A percentile compares a stretch with the other conserved stretches of the same genome.
These are phyloP conservation scores for Dovyalis caffra DNA, from an alignment of 345 rosid species.

Conservation along the genomic window DNA sequence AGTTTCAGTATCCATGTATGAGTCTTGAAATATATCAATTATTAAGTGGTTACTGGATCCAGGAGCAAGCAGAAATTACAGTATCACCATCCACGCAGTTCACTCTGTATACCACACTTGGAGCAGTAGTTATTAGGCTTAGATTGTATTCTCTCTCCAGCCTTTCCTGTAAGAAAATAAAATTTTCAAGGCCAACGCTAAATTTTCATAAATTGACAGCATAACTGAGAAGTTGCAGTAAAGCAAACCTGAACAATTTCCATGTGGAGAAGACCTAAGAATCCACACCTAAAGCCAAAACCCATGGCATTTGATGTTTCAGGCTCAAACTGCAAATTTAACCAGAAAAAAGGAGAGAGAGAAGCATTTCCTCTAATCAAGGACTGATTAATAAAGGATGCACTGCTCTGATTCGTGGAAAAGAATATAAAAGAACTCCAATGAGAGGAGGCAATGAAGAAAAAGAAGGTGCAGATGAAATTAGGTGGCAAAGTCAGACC, in stretches of 20 bases:
- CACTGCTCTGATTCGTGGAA: not conserved
- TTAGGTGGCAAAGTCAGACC: not conserved
- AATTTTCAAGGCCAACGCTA: not conserved
- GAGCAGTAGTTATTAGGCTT: conserved; percentile 96
- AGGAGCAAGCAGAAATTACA: conserved; percentile 59
- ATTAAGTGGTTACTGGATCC: not conserved
- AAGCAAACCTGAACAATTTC: conserved; percentile 93
- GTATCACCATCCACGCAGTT: conserved; percentile 64
- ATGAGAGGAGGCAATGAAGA: not conserved
- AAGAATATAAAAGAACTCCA: not conserved
- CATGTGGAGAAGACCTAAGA: conserved; percentile 99
- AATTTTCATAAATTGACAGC: conserved; percentile 11
- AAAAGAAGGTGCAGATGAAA: not conserved
- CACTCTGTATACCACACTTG: conserved; percentile 97
- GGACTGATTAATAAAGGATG: not conserved
- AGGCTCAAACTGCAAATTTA: conserved; percentile 79
- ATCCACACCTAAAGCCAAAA: conserved; percentile 97
- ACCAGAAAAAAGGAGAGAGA: conserved; percentile 22
- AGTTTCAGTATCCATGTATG: conserved; percentile 1
- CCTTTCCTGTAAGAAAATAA: conserved; percentile 71
- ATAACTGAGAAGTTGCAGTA: conserved; percentile 13
- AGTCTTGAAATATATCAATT: conserved; percentile 7
- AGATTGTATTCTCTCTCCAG: conserved; percentile 97
- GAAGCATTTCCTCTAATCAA: not conserved
- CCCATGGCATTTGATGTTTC: conserved; percentile 99